Conservation (phyloP, 805 yeast genomes). For the Lipomyces sp. region DNA sequence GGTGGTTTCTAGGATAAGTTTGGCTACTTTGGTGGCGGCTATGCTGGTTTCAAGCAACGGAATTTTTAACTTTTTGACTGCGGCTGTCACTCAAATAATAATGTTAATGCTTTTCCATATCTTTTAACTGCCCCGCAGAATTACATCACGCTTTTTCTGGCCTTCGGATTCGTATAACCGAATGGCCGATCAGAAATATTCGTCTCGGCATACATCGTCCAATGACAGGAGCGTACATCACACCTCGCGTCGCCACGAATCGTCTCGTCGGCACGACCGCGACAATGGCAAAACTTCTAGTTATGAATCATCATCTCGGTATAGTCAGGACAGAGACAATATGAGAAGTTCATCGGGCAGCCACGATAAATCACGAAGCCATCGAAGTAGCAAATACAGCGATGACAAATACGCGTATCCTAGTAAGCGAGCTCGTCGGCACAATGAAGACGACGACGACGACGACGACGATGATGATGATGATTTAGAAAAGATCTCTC, state of each 20-base stretch:
- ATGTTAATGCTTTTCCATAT: too few relatives aligned
- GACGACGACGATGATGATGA: constrained; percentile 12
- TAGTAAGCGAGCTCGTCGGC: neutral
- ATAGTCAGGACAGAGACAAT: neutral
- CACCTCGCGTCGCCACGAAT: constrained; percentile 6
- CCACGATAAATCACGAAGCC: neutral
- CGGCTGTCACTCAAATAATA: too few relatives aligned
- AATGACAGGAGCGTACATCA: neutral
- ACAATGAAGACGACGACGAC: constrained; percentile 1
- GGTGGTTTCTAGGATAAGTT: too few relatives aligned
- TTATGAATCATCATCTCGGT: neutral
- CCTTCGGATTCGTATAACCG: neutral
- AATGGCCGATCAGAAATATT: neutral
- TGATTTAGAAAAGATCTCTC: constrained; percentile 6
- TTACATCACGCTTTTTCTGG: too few relatives aligned
- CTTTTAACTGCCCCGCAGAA: too few relatives aligned
- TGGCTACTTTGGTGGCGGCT: too few relatives aligned
- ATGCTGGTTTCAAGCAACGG: too few relatives aligned
- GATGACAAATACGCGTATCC: constrained; percentile 2
- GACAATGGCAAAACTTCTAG: neutral
- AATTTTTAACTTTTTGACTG: too few relatives aligned
- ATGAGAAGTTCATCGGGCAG: neutral
- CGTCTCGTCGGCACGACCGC: constrained; percentile 5
- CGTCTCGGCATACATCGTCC: neutral
- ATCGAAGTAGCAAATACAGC: constrained; percentile 7